These are phyloP conservation scores for Syzygium jambos DNA, from an alignment of 345 rosid genomes.

Conservation along the genomic window DNA sequence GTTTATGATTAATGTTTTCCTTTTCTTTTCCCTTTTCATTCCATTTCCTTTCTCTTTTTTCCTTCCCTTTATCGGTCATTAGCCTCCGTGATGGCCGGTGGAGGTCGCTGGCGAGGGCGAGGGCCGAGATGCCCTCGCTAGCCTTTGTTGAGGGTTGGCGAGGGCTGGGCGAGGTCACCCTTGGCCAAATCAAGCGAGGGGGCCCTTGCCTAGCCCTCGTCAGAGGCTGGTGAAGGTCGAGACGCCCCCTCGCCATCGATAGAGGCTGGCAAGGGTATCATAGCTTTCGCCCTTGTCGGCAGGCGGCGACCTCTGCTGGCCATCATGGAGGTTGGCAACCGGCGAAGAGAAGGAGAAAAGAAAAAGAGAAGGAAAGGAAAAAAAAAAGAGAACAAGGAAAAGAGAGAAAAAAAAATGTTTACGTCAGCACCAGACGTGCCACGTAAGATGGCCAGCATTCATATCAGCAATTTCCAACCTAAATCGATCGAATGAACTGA, in stretches of 20 bases:
- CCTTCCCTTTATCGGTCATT: rapidly evolving
- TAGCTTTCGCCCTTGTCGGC: rapidly evolving
- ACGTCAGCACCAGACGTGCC: background rate
- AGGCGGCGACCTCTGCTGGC: background rate
- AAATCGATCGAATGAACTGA: too few species aligned
- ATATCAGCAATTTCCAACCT: too few species aligned
- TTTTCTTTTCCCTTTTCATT: too few species aligned
- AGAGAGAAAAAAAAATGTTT: background rate
- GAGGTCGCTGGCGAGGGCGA: too few species aligned
- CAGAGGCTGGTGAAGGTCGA: too few species aligned
- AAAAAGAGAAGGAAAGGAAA: rapidly evolving
- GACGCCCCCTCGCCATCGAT: background rate
- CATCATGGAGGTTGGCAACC: background rate
- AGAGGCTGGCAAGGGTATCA: rapidly evolving
- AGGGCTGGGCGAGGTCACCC: background rate
- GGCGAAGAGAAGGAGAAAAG: too few species aligned
- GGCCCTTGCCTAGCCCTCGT: too few species aligned
- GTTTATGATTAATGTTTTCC: too few species aligned
- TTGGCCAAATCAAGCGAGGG: too few species aligned
- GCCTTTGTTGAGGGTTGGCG: too few species aligned
- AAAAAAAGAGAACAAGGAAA: background rate
- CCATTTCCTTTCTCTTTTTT: too few species aligned
- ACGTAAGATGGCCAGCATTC: rapidly evolving
- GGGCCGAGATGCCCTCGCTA: too few species aligned
- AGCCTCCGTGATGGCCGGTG: background rate